Base-by-base conservation (phyloP, 495 filamentous ascomycete species). In the Penicillium subrubescens region DNA sequence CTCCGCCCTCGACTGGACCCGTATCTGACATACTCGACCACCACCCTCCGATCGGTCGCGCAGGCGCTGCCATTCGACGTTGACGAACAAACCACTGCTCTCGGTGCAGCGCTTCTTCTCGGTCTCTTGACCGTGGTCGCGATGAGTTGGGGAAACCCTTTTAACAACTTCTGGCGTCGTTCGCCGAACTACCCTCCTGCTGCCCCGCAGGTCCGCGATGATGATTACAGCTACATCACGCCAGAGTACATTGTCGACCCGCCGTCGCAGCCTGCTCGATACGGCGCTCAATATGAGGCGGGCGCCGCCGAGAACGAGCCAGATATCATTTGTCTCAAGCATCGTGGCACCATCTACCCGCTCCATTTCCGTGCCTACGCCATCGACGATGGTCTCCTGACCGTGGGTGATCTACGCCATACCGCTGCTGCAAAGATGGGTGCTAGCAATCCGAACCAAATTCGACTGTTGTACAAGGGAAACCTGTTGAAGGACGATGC, bases 381-480 rank as follows among this genome's bases (percentile, higher is more conserved):
- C 35, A 97, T 97, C 74, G 87, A 87, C 57, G 90, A 94, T 68
- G 91, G 92, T 2, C 83, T 84, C 57, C 79, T 96, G 56, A 85
- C 81, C 19, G 87, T 96, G 41, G 78, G 84, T 53, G 87, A 90
- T 58, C 79, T 97, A 37, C 81, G 88, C 29, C 79, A 85, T 35
- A 84, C 85, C 7, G 90, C 88, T 11, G 89, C 87, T 23, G 77
- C 86, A 59, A 81, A 89, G 60, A 82, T 89, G 66, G 84, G 85
- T 29, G 79, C 90, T 15, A 76, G 81, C 8, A 83, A 88, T 61
- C 81, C 85, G n/a, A 80, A 85, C 48, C 75, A 84, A 8, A 76
- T 97, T 65, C 90, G 88, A 67, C 74, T 97, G 71, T 83, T 93
- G 53, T 96, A 94, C 82, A 94, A 94, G 74, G 93, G 93, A 11